Evolutionary conservation across 2,329 filamentous ascomycete species (phyloP).

Genomic region (Botrytis squamosa): DNA sequence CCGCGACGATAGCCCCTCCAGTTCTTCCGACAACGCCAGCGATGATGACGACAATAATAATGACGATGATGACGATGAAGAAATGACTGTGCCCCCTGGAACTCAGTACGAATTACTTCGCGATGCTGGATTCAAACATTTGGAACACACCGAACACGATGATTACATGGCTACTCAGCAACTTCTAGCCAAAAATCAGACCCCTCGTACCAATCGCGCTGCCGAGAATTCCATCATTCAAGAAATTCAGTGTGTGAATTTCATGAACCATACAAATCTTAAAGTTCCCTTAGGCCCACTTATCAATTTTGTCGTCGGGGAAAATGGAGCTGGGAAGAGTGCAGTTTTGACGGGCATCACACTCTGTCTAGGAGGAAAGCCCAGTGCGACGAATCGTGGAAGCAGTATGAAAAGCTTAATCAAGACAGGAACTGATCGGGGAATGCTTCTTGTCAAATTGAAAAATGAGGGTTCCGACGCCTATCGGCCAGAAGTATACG

Average conservation of each 20-base stretch:
- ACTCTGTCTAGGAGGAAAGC: conserved; percentile 91
- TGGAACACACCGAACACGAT: conserved; percentile 56
- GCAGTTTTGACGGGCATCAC: conserved; percentile 91
- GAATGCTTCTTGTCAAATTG: conserved; percentile 76
- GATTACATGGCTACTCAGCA: conserved; percentile 63
- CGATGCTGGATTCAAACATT: conserved; percentile 58
- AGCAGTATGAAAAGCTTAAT: conserved; percentile 87
- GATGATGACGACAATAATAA: conserved; percentile 38
- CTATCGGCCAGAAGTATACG: conserved; percentile 79
- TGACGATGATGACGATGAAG: conserved; percentile 31
- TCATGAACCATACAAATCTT: conserved; percentile 90
- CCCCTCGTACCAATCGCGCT: conserved; percentile 65
- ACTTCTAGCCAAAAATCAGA: conserved; percentile 48
- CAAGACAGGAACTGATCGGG: conserved; percentile 79
- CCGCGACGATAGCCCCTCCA: conserved; percentile 25
- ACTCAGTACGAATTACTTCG: conserved; percentile 63
- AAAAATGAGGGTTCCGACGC: conserved; percentile 87
- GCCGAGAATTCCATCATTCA: conserved; percentile 86
- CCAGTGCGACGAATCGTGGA: conserved; percentile 87
- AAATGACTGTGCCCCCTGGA: conserved; percentile 39
- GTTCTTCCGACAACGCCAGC: conserved; percentile 34
- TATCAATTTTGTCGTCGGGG: conserved; percentile 97
- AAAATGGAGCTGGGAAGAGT: conserved; percentile 97
- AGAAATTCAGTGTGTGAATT: conserved; percentile 82
- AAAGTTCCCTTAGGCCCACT: conserved; percentile 84